Conservation (phyloP, 2,329 filamentous ascomycete species). For the Aureobasidium sp. region DNA sequence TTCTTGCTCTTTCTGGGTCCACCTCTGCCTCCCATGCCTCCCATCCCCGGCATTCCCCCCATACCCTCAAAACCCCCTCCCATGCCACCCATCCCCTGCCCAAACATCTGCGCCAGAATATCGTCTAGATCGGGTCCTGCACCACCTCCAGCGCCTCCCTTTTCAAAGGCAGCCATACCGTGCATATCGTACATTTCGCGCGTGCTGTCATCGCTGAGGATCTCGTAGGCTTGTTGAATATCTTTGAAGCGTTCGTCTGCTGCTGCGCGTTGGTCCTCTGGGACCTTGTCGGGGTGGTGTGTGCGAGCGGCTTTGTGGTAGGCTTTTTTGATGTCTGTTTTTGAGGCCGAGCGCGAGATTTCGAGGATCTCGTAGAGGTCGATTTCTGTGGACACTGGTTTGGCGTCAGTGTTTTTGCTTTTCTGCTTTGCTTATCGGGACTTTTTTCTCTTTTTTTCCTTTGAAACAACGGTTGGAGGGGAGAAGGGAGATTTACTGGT, state of each 20-base stretch:
- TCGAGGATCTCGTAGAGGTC: slow-evolving; percentile 67
- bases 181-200: slow-evolving; percentile 85
- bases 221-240: slow-evolving; percentile 92
- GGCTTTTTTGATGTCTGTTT: slow-evolving; percentile 85
- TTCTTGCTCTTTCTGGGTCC: slow-evolving; percentile 62
- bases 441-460: not conserved
- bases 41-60: slow-evolving; percentile 38
- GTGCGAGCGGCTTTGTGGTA: slow-evolving; percentile 64
- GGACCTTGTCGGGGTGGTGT: slow-evolving; percentile 84
- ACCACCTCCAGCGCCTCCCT: slow-evolving; percentile 50
- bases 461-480: not conserved
- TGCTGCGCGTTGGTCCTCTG: slow-evolving; percentile 72
- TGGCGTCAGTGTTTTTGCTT: not conserved
- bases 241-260: slow-evolving; percentile 91
- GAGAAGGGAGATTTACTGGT: not conserved
- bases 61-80: slow-evolving; percentile 47
- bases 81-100: slow-evolving; percentile 48
- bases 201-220: slow-evolving; percentile 92
- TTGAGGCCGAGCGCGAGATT: slow-evolving; percentile 61
- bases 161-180: slow-evolving; percentile 93
- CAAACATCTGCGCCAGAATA: slow-evolving; percentile 87
- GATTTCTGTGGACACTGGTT: slow-evolving; percentile 36
- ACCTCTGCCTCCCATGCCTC: slow-evolving; percentile 24
- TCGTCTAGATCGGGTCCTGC: slow-evolving; percentile 82
- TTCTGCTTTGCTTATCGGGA: not conserved